Conservation (phyloP, 2,329 filamentous ascomycete species). For the Scytalidium sp. region DNA sequence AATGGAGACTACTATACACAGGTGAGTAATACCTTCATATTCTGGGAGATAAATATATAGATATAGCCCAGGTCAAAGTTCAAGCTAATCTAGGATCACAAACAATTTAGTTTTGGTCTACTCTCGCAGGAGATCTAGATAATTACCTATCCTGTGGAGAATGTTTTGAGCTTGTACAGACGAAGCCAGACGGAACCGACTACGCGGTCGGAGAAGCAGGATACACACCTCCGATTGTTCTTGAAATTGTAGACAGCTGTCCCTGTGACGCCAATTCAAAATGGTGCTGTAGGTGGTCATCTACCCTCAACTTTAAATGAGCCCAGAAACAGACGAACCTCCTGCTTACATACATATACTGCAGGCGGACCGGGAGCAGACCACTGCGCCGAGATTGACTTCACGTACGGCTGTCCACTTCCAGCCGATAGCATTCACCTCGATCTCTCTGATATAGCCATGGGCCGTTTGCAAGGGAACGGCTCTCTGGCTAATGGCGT, state of each 20-base stretch:
- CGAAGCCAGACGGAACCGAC: constrained; percentile 13
- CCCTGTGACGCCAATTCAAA: constrained; percentile 14
- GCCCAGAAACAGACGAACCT: not conserved
- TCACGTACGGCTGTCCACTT: constrained; percentile 10
- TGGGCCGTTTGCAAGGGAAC: constrained; percentile 11
- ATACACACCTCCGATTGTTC: constrained; percentile 13
- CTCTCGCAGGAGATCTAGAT: constrained; percentile 11
- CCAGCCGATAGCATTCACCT: constrained; percentile 8
- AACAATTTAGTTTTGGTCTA: constrained; percentile 12
- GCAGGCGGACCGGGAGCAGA: constrained; percentile 8
- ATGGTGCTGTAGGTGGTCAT: constrained; percentile 14
- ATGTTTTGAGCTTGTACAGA: constrained; percentile 13
- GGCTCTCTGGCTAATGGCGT: constrained; percentile 7
- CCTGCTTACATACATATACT: not conserved
- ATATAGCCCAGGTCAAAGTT: no score
- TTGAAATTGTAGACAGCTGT: constrained; percentile 14
- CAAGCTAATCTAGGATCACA: no score
- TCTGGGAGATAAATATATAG: no score
- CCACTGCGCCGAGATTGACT: constrained; percentile 10
- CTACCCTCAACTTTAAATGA: not conserved
- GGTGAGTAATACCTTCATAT: not conserved
- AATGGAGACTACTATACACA: constrained; percentile 16
- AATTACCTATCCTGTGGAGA: constrained; percentile 17
- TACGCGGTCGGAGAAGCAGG: constrained; percentile 13
- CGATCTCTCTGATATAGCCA: constrained; percentile 13